Evolutionary conservation across 305 asterid genomes (phyloP).

Genomic region (Ilex paraguariensis): DNA sequence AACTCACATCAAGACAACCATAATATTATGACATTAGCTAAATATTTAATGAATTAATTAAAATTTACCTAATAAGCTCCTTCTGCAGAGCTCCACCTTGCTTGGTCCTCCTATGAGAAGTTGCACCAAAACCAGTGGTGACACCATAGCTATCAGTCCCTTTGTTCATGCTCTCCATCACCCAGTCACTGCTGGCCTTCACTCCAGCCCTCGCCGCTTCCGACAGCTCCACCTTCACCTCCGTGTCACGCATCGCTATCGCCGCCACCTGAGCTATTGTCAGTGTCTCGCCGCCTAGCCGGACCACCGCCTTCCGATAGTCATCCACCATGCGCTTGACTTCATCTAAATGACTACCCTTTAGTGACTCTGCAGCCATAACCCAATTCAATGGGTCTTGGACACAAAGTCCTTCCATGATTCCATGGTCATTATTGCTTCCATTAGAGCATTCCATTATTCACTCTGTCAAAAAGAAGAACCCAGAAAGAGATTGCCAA

Average conservation of each 20-base stretch:
- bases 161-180: constrained; percentile 8
- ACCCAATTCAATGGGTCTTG: constrained; percentile 15
- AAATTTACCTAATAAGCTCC: constrained; percentile 14
- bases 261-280: constrained; percentile 16
- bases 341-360: constrained; percentile 12
- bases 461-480: not conserved
- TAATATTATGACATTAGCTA: too few species aligned
- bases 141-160: constrained; percentile 19
- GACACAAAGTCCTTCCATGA: constrained; percentile 1
- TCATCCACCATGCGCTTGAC: constrained; percentile 18
- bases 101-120: constrained; percentile 14
- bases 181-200: constrained; percentile 13
- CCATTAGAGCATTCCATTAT: not conserved
- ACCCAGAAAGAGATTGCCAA: not conserved
- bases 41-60: not conserved
- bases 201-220: constrained; percentile 13
- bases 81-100: constrained; percentile 17
- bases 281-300: constrained; percentile 12
- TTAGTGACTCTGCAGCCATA: constrained; percentile 13
- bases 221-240: constrained; percentile 9
- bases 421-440: not conserved
- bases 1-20: too few species aligned
- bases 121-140: constrained; percentile 17
- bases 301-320: constrained; percentile 12
- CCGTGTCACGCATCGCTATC: constrained; percentile 1